A percentile compares a stretch with the other conserved stretches of the same genome.
Evolutionary conservation across 352 stramenopile species (phyloP).

Genomic region (Globisporangium yorkense): DNA sequence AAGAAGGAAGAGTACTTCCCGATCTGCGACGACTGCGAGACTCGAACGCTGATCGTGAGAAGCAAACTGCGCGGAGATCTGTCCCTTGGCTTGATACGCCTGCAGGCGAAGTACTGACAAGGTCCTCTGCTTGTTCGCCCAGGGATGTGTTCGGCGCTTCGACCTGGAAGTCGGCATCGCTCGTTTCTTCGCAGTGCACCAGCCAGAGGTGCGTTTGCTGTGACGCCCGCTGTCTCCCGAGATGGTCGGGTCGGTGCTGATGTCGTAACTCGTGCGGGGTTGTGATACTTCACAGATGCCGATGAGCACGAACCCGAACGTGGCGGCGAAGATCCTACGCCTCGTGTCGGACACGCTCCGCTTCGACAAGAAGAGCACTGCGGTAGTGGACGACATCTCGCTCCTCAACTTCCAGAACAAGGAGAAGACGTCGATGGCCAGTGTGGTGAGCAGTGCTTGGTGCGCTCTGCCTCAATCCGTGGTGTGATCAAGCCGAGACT

Average conservation of each 20-base stretch:
- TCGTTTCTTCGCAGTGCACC: slow-evolving; percentile 62
- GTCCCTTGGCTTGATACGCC: background rate
- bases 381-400: slow-evolving; percentile 57
- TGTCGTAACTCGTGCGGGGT: too few relatives aligned
- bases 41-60: slow-evolving; percentile 41
- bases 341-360: slow-evolving; percentile 67
- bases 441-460: slow-evolving; percentile 22
- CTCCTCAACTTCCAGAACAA: slow-evolving; percentile 67
- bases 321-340: slow-evolving; percentile 59
- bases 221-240: too few relatives aligned
- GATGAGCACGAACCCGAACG: slow-evolving; percentile 50
- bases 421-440: slow-evolving; percentile 37
- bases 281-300: slow-evolving; percentile 28
- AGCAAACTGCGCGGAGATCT: background rate
- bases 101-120: background rate
- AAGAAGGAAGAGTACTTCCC: slow-evolving; percentile 81
- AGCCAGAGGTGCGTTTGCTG: slow-evolving; percentile 34
- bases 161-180: slow-evolving; percentile 75
- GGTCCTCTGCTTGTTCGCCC: background rate
- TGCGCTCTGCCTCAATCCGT: background rate
- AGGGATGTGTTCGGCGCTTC: slow-evolving; percentile 66
- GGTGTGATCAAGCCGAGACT: background rate
- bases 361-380: slow-evolving; percentile 60
- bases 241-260: too few relatives aligned
- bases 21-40: slow-evolving; percentile 58